phyloP scores from a whole-genome alignment of 176 grass and related monocot species.

The Triticum urartu region DNA sequence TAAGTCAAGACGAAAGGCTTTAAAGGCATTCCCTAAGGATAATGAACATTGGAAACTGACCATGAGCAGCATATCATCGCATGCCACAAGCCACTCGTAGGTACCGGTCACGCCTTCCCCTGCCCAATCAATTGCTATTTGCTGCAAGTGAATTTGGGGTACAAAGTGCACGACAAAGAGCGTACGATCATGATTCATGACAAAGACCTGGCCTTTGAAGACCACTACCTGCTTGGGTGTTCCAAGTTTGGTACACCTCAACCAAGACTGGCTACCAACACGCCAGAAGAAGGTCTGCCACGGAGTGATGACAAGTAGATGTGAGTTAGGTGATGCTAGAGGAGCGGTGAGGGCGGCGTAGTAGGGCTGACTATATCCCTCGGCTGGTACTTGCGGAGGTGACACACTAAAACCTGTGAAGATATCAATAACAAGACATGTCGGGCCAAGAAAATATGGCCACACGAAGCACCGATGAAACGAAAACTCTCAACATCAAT shows the following conservation, averaged over 20 bases:
- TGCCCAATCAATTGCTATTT: not conserved
- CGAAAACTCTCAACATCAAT: not conserved
- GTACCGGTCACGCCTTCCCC: not conserved
- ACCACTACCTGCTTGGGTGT: not conserved
- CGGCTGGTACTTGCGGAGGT: not conserved
- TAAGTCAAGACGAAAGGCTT: not conserved
- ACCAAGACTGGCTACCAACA: not conserved
- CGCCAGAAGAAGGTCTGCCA: not conserved
- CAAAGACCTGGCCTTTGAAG: not conserved
- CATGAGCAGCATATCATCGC: not conserved
- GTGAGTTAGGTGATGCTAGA: not conserved
- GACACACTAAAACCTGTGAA: slow-evolving; percentile 32
- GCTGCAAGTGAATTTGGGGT: not conserved
- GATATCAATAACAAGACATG: slow-evolving; percentile 34
- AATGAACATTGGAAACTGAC: not conserved
- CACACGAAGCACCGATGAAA: slow-evolving; percentile 23
- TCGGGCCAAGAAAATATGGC: slow-evolving; percentile 26
- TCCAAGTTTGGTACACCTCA: not conserved
- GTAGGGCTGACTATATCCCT: not conserved
- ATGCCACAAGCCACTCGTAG: not conserved
- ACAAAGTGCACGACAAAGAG: not conserved
- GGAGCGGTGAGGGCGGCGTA: not conserved
- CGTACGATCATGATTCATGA: not conserved
- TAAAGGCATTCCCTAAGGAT: not conserved
- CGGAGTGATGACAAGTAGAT: not conserved